Percentiles rank a stretch among this genome's conserved stretches.
phyloP scores from a whole-genome alignment of 2,329 filamentous ascomycete genomes.

The Davidsoniella virescens region DNA sequence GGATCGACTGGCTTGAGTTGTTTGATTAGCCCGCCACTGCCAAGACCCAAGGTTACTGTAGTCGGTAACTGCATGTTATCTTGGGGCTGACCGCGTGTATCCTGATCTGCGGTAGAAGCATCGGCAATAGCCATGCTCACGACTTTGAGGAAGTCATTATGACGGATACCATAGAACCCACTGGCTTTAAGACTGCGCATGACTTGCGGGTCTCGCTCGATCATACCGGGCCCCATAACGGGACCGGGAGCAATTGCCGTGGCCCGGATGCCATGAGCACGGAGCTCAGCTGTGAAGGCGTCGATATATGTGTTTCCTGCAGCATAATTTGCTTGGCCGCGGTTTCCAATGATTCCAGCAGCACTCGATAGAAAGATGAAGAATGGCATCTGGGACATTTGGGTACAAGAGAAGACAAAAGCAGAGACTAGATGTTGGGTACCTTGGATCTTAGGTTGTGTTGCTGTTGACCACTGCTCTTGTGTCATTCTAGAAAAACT shows the following conservation, averaged over 20 bases:
- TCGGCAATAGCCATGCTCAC: constrained; percentile 29
- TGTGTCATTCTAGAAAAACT: constrained; percentile 22
- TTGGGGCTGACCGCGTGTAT: too few relatives aligned
- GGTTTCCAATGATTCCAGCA: constrained; percentile 33
- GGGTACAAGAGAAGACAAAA: constrained; percentile 16
- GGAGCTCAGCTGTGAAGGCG: constrained; percentile 25
- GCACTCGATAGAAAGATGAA: constrained; percentile 18
- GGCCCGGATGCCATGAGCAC: constrained; percentile 25
- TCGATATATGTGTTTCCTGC: constrained; percentile 37
- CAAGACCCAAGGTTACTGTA: constrained; percentile 35
- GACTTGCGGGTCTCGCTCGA: constrained; percentile 30
- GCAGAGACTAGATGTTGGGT: constrained; percentile 25
- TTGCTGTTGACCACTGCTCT: constrained; percentile 20
- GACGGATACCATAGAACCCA: constrained; percentile 38
- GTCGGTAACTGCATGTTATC: constrained; percentile 21
- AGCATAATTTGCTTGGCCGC: constrained; percentile 42
- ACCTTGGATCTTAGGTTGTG: constrained; percentile 23
- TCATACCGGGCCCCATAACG: constrained; percentile 37
- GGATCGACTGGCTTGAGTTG: constrained; percentile 37
- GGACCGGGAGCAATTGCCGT: constrained; percentile 37
- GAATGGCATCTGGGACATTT: constrained; percentile 21
- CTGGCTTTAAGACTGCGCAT: constrained; percentile 32
- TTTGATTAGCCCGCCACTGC: constrained; percentile 35
- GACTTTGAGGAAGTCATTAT: constrained; percentile 32
- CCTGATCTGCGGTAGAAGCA: constrained; percentile 2